Evolutionary conservation across 2,329 filamentous ascomycete genomes (phyloP).

Genomic region (Aspergillus floridensis): DNA sequence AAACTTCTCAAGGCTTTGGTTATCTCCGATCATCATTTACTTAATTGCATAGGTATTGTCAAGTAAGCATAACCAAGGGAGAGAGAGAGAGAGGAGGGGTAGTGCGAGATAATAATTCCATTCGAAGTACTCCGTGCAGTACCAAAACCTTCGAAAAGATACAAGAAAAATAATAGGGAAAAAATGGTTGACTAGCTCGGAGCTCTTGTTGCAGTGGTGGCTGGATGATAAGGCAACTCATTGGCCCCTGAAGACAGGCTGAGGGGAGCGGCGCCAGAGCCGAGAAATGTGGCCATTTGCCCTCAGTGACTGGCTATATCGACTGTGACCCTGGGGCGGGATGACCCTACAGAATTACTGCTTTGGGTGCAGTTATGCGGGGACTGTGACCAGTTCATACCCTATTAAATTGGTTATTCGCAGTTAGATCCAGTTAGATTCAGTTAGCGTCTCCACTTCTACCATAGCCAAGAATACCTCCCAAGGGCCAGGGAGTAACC

Average conservation of each 20-base stretch:
- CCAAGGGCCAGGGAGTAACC: slow-evolving; percentile 13
- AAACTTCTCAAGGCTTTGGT: too few species aligned
- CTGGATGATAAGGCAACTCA: background rate
- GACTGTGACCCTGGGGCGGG: slow-evolving; percentile 15
- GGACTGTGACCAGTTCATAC: slow-evolving; percentile 14
- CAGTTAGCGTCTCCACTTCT: background rate
- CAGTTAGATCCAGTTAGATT: too few species aligned
- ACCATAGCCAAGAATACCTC: slow-evolving; percentile 17
- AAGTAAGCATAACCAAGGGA: too few species aligned
- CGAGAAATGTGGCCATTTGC: slow-evolving; percentile 4
- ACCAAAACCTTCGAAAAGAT: background rate
- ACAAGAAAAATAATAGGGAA: background rate
- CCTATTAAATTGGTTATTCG: too few species aligned
- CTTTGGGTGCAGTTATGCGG: slow-evolving; percentile 19
- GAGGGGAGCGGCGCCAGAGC: slow-evolving; percentile 5
- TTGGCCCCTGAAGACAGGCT: slow-evolving; percentile 6
- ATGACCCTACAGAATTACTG: slow-evolving; percentile 18
- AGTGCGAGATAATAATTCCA: too few species aligned
- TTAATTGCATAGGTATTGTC: too few species aligned
- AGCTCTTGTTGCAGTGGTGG: background rate
- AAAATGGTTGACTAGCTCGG: background rate
- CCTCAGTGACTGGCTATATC: slow-evolving; percentile 16
- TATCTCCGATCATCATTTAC: too few species aligned
- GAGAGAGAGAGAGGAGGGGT: too few species aligned
- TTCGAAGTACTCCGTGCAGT: too few species aligned